Conservation (phyloP, 257 asterid genomes). For the Solanum etuberosum region DNA sequence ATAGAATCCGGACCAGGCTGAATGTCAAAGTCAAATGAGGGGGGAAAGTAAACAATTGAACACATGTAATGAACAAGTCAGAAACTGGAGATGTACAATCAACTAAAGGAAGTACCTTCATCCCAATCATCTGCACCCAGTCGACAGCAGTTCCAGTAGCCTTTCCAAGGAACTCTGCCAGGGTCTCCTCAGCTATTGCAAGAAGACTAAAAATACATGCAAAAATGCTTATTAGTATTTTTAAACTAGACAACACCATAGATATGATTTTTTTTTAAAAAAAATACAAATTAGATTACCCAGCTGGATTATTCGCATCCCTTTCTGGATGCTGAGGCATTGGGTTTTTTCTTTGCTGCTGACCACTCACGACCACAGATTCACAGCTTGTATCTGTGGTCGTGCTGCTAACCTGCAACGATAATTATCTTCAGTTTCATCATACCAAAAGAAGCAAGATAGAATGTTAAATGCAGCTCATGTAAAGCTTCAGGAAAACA, state of each 20-base stretch:
- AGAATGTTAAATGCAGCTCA: background rate
- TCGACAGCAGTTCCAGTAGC: slow-evolving; percentile 99
- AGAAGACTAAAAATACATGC: slow-evolving; percentile 46
- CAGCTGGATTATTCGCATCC: slow-evolving; percentile 97
- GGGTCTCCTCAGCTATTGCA: slow-evolving; percentile 98
- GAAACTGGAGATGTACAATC: background rate
- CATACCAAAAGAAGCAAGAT: background rate
- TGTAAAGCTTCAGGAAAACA: background rate
- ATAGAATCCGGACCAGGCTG: slow-evolving; percentile 99
- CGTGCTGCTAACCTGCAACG: slow-evolving; percentile 53
- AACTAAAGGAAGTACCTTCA: slow-evolving; percentile 51
- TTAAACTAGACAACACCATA: background rate
- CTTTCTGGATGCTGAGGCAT: slow-evolving; percentile 72
- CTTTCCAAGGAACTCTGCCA: slow-evolving; percentile 98
- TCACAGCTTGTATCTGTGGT: slow-evolving; percentile 93
- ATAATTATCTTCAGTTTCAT: background rate
- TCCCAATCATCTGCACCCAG: slow-evolving; percentile 99
- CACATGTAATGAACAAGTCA: background rate
- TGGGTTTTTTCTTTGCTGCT: slow-evolving; percentile 80
- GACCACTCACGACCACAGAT: slow-evolving; percentile 89
- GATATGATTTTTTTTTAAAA: background rate
- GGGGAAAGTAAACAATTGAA: background rate
- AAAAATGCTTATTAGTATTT: background rate
- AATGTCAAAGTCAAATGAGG: background rate
- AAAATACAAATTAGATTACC: slow-evolving; percentile 33